A percentile compares a stretch with the other conserved stretches of the same genome.
Conservation (phyloP, 129 eudicot species). For the Daucus carota region DH1_v3.0 NC_030385.2:266501-267000, state of each 20-base stretch:
- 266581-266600: not conserved
- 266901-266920: not conserved
- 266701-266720: not conserved
- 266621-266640: not conserved
- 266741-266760: not conserved
- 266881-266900: not conserved
- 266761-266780: not conserved
- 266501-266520: not conserved
- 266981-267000: not conserved
- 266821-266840: not conserved
- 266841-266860: not conserved
- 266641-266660: not conserved
- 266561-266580: not conserved
- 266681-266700: not conserved
- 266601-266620: not conserved
- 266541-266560: not conserved
- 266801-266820: not conserved
- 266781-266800: not conserved
- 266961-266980: not conserved
- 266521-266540: slow-evolving; percentile 4
- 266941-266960: not conserved
- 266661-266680: not conserved
- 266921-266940: not conserved
- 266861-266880: not conserved
- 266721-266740: not conserved